Base-by-base conservation (phyloP, 257 asterid genomes). In the Verbena officinalis region DNA sequence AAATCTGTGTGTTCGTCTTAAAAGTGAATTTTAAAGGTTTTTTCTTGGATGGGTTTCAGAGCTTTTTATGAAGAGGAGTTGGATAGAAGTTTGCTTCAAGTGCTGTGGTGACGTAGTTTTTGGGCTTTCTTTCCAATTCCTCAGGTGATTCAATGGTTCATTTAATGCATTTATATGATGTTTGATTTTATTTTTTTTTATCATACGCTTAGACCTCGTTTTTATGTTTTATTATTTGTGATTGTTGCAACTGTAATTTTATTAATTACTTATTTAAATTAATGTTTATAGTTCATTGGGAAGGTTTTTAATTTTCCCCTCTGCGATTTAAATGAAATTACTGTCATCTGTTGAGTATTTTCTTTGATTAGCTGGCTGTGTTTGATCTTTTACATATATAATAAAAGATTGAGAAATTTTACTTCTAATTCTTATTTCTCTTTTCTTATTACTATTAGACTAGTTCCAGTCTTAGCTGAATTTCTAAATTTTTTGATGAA, bases 21-120 rank as follows among this genome's bases (percentile, higher is more conserved):
- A 65, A 65, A 33, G 63, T 75, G 64, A 48, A 22, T 55, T 59
- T 27, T 44, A 31, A 50, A 56, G 45, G 60, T 59, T 65, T 69
- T 27, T 59, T 71, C 56, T 62, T 59, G 66, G 14, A 55, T 64
- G 77, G 76, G 63, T 62, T 69, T 73, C 46, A 49, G n/a, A n/a
- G 70, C 61, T 38, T 49, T 48, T 60, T 72, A 20, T 30, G 68
- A 55, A 58, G 56, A 20, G 34, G 65, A 53, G 44, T 48, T 33
- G 27, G 65, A 59, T 9, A 22, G 42, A 70, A 52, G 60, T 61
- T 74, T 67, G 62, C n/a, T 70, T 53, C 63, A 70, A 55, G 42
- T 56, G 43, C 42, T 59, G 66, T 5, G 33, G 33, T 27, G 33
- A 27, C 33, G 5, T 27, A 2, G 33, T 27, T 62, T 80, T 72